Percentiles rank a stretch among this genome's conserved stretches.
These are phyloP conservation scores for Sphaceloma murrayae DNA, from an alignment of 2,329 filamentous ascomycete species.

Conservation along the genomic window DNA sequence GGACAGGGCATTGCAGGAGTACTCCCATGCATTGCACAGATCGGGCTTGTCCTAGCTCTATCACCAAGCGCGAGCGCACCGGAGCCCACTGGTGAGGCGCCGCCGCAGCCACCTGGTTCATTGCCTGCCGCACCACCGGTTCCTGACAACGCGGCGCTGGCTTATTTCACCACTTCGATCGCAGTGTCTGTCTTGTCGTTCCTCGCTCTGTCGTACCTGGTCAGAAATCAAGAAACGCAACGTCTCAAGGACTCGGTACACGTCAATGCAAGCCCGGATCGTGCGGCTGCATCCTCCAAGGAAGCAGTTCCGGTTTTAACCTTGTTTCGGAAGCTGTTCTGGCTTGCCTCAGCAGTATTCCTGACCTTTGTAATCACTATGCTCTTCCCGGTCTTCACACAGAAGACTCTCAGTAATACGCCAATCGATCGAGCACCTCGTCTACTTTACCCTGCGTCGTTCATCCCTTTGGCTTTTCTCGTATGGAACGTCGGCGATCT, in stretches of 20 bases:
- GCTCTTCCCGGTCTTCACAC: slow-evolving; percentile 90
- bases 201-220: slow-evolving; percentile 63
- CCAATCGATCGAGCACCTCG: slow-evolving; percentile 38
- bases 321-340: slow-evolving; percentile 69
- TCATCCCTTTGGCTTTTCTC: slow-evolving; percentile 83
- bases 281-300: slow-evolving; percentile 26
- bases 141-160: slow-evolving; percentile 64
- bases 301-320: slow-evolving; percentile 50
- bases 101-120: neutral
- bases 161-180: slow-evolving; percentile 86
- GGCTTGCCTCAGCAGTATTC: slow-evolving; percentile 67
- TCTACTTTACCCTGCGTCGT: slow-evolving; percentile 62
- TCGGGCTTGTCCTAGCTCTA: slow-evolving; percentile 60
- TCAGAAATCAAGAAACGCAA: slow-evolving; percentile 41
- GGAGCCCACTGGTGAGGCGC: slow-evolving; percentile 32
- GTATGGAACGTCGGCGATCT: slow-evolving; percentile 91
- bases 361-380: slow-evolving; percentile 77
- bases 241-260: slow-evolving; percentile 19
- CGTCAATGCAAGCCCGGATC: slow-evolving; percentile 13
- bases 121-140: slow-evolving; percentile 30
- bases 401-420: slow-evolving; percentile 36
- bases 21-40: slow-evolving; percentile 77
- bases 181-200: slow-evolving; percentile 61
- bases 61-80: slow-evolving; percentile 36
- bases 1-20: slow-evolving; percentile 90